A percentile compares a stretch with the other conserved stretches of the same genome.
Conservation (phyloP, 1,139 yeast genomes). For the Pneumocystis canis region DNA sequence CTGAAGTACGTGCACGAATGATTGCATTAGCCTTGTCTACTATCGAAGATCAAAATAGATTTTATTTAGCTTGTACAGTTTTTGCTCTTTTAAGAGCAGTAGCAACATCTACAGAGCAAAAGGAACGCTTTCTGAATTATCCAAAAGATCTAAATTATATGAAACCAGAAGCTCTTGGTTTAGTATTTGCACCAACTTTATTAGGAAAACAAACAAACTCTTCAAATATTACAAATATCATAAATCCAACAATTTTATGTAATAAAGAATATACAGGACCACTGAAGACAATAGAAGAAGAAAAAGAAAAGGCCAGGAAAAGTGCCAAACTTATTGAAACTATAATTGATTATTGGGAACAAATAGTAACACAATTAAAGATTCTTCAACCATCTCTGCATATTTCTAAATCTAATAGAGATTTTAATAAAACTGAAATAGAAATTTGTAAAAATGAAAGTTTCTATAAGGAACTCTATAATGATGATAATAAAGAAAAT, state of each 20-base stretch:
- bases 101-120: not conserved
- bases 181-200: conserved; percentile 11
- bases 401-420: not conserved
- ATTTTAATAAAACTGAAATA: not conserved
- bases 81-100: conserved; percentile 6
- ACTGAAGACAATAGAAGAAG: conserved; percentile 8
- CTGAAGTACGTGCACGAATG: conserved; percentile 3
- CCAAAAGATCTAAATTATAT: conserved; percentile 6
- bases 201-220: conserved; percentile 5
- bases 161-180: conserved; percentile 8
- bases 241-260: conserved; percentile 2
- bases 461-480: not conserved
- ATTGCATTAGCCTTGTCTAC: conserved; percentile 3
- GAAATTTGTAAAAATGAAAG: not conserved
- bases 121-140: conserved; percentile 1
- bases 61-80: conserved; percentile 1
- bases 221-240: not conserved
- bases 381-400: not conserved
- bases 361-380: not conserved
- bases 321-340: conserved; percentile 6
- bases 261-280: conserved; percentile 4
- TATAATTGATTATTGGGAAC: conserved; percentile 7
- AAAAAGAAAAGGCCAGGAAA: conserved; percentile 5
- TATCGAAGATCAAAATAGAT: conserved; percentile 3
- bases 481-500: not conserved